Evolutionary conservation across 495 filamentous ascomycete genomes (phyloP), one percentile per base, ranked within the genome.

Genomic region (Amorphotheca resinae): DNA sequence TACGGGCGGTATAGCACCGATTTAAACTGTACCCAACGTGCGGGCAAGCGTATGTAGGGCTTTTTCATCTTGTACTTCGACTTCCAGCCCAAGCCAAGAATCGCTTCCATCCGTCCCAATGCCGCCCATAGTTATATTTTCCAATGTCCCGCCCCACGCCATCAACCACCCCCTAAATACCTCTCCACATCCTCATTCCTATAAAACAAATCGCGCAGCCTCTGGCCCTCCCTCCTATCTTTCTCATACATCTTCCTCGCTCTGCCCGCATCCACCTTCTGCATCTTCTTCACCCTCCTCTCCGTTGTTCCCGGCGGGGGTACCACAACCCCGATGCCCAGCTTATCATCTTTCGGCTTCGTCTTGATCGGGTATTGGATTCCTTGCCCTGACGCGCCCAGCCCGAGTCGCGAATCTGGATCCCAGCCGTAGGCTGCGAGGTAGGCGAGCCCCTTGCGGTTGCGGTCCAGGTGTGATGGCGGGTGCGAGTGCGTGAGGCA

Each of bases 341-440:
- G 63, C 9, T 72, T 84, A 58, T 87, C 77, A 45, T 75, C 70
- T 61, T 93, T 94, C 28, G 69, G 61, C 43, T 71, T 76, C 5
- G 71, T 63, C 51, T 87, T 89, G 46, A 95, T 59, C 0, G 88
- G 89, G 48, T 73, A 77, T 37, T 74, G 65, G 22, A 84, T 80
- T 2, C 88, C 89, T 55, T 88, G 74, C 1, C 82, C 79, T 0
- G 57, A 48, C 15, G 68, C 69, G 0, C 88, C 88, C 0, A 96
- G 69, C 0, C 88, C 88, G 4, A 63, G 52, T 17, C 85, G 63
- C 26, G 74, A 69, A 61, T 96, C 87, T 0, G 84, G 87, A 57
- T 95, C 84, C 83, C 85, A 96, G 28, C 89, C 88, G 49, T 86
- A 78, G 1, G 76, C 68, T 22, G 79, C 69, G 2, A 96, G 74